Evolutionary conservation across 176 grass and related monocot species (phyloP).

Genomic region (Pontederia crassipes): DNA sequence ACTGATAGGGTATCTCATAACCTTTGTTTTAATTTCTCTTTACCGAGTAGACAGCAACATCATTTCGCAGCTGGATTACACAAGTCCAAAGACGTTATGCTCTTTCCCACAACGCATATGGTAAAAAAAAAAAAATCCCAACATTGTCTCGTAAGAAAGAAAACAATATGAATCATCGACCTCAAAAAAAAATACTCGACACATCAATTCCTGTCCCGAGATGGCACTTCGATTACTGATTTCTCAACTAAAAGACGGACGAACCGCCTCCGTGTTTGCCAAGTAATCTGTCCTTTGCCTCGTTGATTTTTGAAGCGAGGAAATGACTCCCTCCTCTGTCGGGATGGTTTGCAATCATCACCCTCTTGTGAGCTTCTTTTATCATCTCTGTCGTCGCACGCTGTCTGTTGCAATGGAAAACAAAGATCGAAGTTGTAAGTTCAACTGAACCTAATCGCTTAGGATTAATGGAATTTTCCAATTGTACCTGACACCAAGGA

Average conservation of each 20-base stretch:
- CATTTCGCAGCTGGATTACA: too few relatives aligned
- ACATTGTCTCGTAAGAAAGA: too few relatives aligned
- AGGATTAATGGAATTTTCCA: not conserved
- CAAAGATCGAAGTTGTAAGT: not conserved
- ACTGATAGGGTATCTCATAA: too few relatives aligned
- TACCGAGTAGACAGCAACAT: too few relatives aligned
- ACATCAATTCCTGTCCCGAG: too few relatives aligned
- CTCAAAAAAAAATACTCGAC: too few relatives aligned
- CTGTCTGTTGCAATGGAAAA: constrained; percentile 36
- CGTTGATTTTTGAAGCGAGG: constrained; percentile 67
- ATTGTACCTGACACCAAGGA: constrained; percentile 68
- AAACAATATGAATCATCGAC: too few relatives aligned
- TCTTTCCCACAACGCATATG: too few relatives aligned
- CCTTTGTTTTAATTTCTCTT: too few relatives aligned
- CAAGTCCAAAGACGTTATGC: too few relatives aligned
- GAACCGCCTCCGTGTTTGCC: constrained; percentile 42
- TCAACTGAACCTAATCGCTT: not conserved
- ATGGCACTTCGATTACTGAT: too few relatives aligned
- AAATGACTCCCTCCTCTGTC: constrained; percentile 93
- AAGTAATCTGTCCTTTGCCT: constrained; percentile 76
- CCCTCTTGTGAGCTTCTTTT: constrained; percentile 84
- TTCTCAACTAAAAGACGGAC: constrained; percentile 28
- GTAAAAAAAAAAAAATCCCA: too few relatives aligned
- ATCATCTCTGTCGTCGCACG: constrained; percentile 59
- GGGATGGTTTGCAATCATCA: constrained; percentile 85